phyloP scores from a whole-genome alignment of 768 basidiomycete species.

The Podaxis sp. region DNA sequence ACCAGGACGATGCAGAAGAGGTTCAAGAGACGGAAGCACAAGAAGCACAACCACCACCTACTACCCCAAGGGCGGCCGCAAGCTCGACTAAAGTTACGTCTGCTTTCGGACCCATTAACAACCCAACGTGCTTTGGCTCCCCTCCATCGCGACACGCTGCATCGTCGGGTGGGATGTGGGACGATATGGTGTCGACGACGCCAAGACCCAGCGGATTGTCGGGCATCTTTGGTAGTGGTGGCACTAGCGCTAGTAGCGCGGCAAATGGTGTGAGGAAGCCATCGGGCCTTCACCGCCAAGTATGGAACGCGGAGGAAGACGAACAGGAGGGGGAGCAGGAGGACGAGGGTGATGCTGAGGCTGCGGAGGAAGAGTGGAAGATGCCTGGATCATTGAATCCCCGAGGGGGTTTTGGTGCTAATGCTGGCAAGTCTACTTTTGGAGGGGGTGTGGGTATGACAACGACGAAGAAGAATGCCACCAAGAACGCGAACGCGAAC shows the following conservation, averaged over 20 bases:
- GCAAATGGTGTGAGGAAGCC: slow-evolving; percentile 3
- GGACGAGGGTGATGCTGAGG: slow-evolving; percentile 1
- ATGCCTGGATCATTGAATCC: slow-evolving; percentile 9
- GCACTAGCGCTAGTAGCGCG: neutral
- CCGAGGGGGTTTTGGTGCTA: neutral
- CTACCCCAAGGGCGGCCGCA: neutral
- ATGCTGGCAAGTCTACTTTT: neutral
- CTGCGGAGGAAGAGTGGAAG: neutral
- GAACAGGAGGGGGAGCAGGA: neutral
- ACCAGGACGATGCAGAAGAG: slow-evolving; percentile 1
- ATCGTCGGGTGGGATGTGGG: slow-evolving; percentile 7
- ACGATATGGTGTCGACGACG: slow-evolving; percentile 6
- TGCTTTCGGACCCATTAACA: neutral
- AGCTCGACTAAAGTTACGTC: slow-evolving; percentile 4
- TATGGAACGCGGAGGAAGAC: slow-evolving; percentile 7
- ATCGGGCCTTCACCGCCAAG: slow-evolving; percentile 3
- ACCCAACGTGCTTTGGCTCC: neutral
- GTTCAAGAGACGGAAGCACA: neutral
- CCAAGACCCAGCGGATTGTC: slow-evolving; percentile 1
- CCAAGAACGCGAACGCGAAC: neutral
- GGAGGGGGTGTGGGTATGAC: neutral
- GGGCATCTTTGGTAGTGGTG: neutral
- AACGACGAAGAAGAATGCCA: neutral
- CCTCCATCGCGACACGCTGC: neutral
- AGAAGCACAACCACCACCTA: neutral